Evolutionary conservation across 306 rosid species (phyloP).

Genomic region (Cucumis melo): DNA sequence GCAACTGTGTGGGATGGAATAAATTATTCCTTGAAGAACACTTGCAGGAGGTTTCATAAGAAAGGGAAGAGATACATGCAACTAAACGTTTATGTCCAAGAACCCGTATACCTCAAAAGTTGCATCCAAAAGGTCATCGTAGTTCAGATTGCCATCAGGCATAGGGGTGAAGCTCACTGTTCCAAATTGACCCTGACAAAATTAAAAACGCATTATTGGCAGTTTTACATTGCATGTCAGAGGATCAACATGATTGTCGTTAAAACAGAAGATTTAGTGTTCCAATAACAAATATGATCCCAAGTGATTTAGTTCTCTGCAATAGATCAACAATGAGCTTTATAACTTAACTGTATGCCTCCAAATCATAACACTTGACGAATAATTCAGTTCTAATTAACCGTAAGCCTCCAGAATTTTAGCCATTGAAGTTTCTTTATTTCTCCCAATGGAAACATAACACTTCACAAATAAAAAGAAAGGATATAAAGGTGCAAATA

Average conservation of each 20-base stretch:
- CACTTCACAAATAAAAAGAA: background rate
- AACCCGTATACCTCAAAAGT: slow-evolving; percentile 33
- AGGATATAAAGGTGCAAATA: background rate
- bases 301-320: background rate
- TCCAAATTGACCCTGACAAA: slow-evolving; percentile 43
- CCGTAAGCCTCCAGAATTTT: background rate
- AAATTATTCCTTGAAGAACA: background rate
- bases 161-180: slow-evolving; percentile 39
- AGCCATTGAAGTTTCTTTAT: background rate
- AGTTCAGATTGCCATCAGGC: slow-evolving; percentile 74
- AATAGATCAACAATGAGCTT: background rate
- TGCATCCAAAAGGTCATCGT: slow-evolving; percentile 37
- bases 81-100: background rate
- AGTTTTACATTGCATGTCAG: background rate
- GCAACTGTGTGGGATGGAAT: background rate
- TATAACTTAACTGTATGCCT: background rate
- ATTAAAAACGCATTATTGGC: background rate
- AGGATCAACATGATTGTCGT: background rate
- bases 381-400: background rate
- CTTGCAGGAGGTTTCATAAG: background rate
- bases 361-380: background rate
- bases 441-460: background rate
- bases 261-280: background rate
- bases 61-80: background rate
- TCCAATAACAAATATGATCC: background rate